These are phyloP conservation scores for Cercophora sp. DNA, from an alignment of 495 filamentous ascomycete genomes.

Conservation along the genomic window DNA sequence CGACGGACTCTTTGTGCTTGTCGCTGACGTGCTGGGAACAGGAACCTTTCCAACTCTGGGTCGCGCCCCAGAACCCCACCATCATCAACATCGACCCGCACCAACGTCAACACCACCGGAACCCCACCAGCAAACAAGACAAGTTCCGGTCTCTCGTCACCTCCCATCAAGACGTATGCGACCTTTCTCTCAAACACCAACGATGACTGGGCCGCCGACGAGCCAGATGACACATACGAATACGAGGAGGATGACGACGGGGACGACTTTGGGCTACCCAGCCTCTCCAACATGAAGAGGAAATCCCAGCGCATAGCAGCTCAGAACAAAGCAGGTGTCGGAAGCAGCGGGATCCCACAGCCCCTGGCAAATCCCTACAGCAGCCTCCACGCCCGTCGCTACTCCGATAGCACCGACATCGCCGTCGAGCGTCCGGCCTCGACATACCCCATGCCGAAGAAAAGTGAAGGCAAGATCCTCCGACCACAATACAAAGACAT, in stretches of 20 bases:
- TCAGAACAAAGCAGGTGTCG: conserved; percentile 26
- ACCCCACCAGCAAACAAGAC: conserved; percentile 54
- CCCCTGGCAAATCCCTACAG: conserved; percentile 16
- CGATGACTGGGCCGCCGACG: conserved; percentile 68
- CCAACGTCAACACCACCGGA: conserved; percentile 28
- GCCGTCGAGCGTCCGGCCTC: conserved; percentile 85
- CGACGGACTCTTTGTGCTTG: neutral
- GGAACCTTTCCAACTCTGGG: conserved; percentile 41
- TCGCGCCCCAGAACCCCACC: conserved; percentile 50
- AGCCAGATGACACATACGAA: conserved; percentile 65
- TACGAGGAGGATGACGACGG: conserved; percentile 77
- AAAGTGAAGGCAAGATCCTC: conserved; percentile 87
- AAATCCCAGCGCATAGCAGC: conserved; percentile 55
- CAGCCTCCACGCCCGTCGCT: conserved; percentile 34
- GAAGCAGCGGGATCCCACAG: conserved; percentile 6
- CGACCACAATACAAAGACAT: conserved; percentile 98
- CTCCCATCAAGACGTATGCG: conserved; percentile 67
- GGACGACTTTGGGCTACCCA: conserved; percentile 91
- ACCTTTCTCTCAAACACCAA: conserved; percentile 70
- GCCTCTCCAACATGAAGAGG: conserved; percentile 79
- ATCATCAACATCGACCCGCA: conserved; percentile 24
- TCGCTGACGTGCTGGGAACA: conserved; percentile 22
- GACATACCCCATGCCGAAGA: conserved; percentile 81
- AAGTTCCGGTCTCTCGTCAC: conserved; percentile 50
- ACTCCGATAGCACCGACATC: conserved; percentile 82